Conservation (phyloP, 2,329 filamentous ascomycete genomes). For the Orbilia oligospora region DNA sequence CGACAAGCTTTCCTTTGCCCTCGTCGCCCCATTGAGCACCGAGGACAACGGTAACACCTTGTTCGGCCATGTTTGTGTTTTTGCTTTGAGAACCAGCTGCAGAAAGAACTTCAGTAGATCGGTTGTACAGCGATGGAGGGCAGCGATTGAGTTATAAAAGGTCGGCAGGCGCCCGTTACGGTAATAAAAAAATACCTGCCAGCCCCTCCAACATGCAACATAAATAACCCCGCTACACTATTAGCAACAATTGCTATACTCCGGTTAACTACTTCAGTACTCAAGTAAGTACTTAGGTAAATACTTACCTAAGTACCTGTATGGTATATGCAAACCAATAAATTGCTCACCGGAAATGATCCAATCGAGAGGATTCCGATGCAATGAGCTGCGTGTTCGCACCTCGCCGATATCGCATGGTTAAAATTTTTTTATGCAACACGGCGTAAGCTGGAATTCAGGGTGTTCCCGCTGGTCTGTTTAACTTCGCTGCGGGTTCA, state of each 20-base stretch:
- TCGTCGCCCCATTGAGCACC: constrained; percentile 76
- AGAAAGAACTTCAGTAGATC: constrained; percentile 14
- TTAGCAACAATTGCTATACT: constrained; percentile 1
- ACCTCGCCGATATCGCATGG: constrained; percentile 50
- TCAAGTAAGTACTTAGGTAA: background rate
- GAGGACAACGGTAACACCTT: constrained; percentile 71
- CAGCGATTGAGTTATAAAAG: constrained; percentile 27
- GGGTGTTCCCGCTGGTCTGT: constrained; percentile 8
- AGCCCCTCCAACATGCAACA: constrained; percentile 8
- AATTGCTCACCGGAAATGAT: constrained; percentile 29
- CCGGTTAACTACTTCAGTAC: no score
- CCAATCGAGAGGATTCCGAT: constrained; percentile 31
- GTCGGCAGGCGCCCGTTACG: constrained; percentile 20
- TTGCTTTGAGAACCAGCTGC: constrained; percentile 7
- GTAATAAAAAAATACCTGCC: constrained; percentile 26
- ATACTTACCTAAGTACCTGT: background rate
- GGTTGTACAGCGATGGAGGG: constrained; percentile 18
- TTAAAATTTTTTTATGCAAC: constrained; percentile 43
- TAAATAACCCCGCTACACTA: constrained; percentile 11
- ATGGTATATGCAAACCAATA: constrained; percentile 1
- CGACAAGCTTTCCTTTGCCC: constrained; percentile 74
- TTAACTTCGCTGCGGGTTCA: constrained; percentile 30
- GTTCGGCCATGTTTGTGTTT: constrained; percentile 42
- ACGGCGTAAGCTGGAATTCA: constrained; percentile 5
- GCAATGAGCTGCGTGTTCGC: constrained; percentile 31